Evolutionary conservation across 2,329 filamentous ascomycete genomes (phyloP), one percentile per base, ranked within the genome.

Genomic region (Neonectria neomacrospora): DNA sequence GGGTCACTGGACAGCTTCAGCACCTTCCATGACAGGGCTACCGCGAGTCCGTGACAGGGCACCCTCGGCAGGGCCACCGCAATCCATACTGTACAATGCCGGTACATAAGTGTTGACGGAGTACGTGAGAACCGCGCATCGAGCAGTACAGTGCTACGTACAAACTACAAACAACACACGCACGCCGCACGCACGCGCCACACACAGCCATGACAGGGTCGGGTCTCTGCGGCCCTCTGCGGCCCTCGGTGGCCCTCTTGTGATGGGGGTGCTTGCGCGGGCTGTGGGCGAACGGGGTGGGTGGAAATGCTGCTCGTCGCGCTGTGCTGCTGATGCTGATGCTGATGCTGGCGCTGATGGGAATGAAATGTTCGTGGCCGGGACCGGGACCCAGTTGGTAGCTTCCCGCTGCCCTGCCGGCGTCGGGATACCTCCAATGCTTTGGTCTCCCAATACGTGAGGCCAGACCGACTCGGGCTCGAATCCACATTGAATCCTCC

Each of bases 1-100:
- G 55, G 71, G 60, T 57, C 44, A 22, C 37, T 54, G 39, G 47
- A 54, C 44, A 39, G 57, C 63, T 70, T 71, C 57, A 65, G 59
- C 70, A 73, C 67, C 70, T 72, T 72, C 70, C 70, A 63, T 71
- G 70, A 69, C 70, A 73, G 66, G 70, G 70, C 72, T 71, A 73
- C 62, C 65, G 68, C 68, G 57, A 56, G 32, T 53, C 22, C 61
- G 60, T 65, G 70, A 72, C 69, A 69, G 70, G 68, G 65, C 65
- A 67, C 68, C 61, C 68, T 61, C 67, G 65, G 69, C 70, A 68
- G 71, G 69, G 69, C 69, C 70, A 71, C 69, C 69, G n/a, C 54
- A 45, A 45, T 23, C 16, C 26, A 26, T 48, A 48, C 26, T 30
- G 45, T 26, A 47, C 42, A 37, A 37, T 37, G 14, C 34, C 34